Evolutionary conservation across 2,329 filamentous ascomycete genomes (phyloP).

Genomic region (Pseudophaeomoniella oleicola): DNA sequence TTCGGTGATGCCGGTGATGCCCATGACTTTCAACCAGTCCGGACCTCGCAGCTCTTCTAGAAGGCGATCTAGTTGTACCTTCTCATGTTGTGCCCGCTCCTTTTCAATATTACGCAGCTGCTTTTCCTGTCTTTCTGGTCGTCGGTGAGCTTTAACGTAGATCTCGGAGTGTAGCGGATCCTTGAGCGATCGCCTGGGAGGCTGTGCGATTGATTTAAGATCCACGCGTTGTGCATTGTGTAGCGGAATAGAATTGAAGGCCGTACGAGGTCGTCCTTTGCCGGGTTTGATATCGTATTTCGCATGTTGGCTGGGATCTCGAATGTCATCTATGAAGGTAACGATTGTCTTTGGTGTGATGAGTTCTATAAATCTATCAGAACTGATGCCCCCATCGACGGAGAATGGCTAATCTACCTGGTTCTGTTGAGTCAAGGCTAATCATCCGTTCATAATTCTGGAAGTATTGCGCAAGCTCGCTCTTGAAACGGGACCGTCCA

Average conservation of each 20-base stretch:
- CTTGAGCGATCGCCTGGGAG: constrained; percentile 17
- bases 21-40: constrained; percentile 88
- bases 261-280: constrained; percentile 6
- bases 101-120: constrained; percentile 54
- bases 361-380: constrained; percentile 39
- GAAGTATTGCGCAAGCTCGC: constrained; percentile 81
- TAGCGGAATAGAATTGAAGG: constrained; percentile 19
- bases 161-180: constrained; percentile 43
- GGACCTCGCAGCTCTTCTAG: constrained; percentile 76
- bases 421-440: constrained; percentile 65
- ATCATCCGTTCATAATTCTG: constrained; percentile 90
- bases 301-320: constrained; percentile 12
- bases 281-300: constrained; percentile 2
- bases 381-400: not conserved
- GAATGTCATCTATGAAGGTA: constrained; percentile 48
- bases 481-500: constrained; percentile 68
- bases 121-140: constrained; percentile 51
- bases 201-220: constrained; percentile 22
- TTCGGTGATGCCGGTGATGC: constrained; percentile 72
- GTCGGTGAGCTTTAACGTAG: constrained; percentile 44
- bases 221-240: constrained; percentile 28
- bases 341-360: constrained; percentile 61
- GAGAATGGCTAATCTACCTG: constrained; percentile 40
- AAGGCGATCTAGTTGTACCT: constrained; percentile 48
- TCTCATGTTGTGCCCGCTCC: constrained; percentile 52